Conservation (phyloP, 495 filamentous ascomycete genomes). For the Neurospora sp. region DNA sequence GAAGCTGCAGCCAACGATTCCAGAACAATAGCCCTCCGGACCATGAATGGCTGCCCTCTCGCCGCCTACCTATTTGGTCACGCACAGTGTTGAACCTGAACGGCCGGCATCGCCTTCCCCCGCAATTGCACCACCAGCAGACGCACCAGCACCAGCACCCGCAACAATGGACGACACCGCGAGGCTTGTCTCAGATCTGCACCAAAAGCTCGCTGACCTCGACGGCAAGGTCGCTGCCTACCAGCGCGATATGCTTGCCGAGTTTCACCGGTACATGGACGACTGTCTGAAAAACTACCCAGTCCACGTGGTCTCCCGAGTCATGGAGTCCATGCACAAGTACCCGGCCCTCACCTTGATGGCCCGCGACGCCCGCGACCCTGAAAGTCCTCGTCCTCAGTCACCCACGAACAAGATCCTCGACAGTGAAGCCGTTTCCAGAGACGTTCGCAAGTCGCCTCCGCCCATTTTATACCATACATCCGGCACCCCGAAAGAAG, state of each 20-base stretch:
- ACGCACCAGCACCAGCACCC: neutral
- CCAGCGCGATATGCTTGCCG: conserved; percentile 37
- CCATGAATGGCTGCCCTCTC: conserved; percentile 11
- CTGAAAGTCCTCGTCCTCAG: conserved; percentile 6
- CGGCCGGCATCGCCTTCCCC: conserved; percentile 3
- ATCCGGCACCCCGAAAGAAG: conserved; percentile 25
- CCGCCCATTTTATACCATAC: conserved; percentile 33
- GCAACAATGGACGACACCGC: conserved; percentile 38
- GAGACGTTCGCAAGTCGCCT: conserved; percentile 29
- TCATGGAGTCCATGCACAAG: conserved; percentile 33
- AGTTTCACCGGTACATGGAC: conserved; percentile 39
- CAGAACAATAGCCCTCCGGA: neutral
- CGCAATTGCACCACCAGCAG: neutral
- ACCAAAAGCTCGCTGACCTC: conserved; percentile 40
- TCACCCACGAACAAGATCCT: conserved; percentile 8
- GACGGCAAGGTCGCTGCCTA: conserved; percentile 41
- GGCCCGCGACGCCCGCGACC: neutral
- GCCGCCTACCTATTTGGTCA: conserved; percentile 12
- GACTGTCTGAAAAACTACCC: conserved; percentile 35
- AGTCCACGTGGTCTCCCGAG: conserved; percentile 32
- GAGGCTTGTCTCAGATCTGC: conserved; percentile 38
- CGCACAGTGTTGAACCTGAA: conserved; percentile 9
- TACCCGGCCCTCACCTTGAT: conserved; percentile 29
- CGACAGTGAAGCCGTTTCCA: conserved; percentile 11
- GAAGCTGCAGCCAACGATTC: neutral